Percentiles rank a stretch among this genome's conserved stretches.
Evolutionary conservation across 352 stramenopile species (phyloP).

Genomic region (Pythium pyrilobum): DNA sequence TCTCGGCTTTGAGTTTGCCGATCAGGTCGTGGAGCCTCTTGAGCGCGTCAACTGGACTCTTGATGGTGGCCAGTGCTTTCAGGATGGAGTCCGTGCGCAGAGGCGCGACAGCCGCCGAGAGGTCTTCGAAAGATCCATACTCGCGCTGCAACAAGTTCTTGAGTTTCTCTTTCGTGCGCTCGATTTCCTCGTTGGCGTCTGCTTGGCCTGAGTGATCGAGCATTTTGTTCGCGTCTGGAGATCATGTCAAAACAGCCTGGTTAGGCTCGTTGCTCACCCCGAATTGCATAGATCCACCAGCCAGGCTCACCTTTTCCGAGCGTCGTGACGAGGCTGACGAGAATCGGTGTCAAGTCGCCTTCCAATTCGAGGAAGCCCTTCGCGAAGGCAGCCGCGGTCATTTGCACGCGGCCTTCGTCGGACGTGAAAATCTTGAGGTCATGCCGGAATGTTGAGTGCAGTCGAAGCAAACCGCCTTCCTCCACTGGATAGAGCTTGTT

Average conservation of each 20-base stretch:
- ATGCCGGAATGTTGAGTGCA: slow-evolving; percentile 99
- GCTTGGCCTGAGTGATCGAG: slow-evolving; percentile 98
- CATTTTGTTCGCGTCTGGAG: slow-evolving; percentile 92
- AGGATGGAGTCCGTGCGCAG: slow-evolving; percentile 75
- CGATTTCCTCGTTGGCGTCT: slow-evolving; percentile 92
- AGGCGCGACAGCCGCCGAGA: slow-evolving; percentile 59
- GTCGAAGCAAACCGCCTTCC: slow-evolving; percentile 92
- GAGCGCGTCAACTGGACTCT: slow-evolving; percentile 78
- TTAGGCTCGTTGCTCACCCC: too few relatives aligned
- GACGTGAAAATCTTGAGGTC: slow-evolving; percentile 99
- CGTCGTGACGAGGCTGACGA: slow-evolving; percentile 94
- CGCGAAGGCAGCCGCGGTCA: slow-evolving; percentile 98
- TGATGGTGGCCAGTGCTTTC: slow-evolving; percentile 67
- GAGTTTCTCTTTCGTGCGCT: slow-evolving; percentile 80
- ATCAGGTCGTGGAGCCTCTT: slow-evolving; percentile 71
- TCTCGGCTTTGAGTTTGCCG: slow-evolving; percentile 67
- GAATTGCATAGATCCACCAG: too few relatives aligned
- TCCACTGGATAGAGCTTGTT: slow-evolving; percentile 87
- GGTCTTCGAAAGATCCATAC: slow-evolving; percentile 59
- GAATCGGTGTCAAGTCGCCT: slow-evolving; percentile 98
- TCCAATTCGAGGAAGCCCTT: slow-evolving; percentile 99
- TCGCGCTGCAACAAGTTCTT: slow-evolving; percentile 89
- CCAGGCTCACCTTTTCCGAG: slow-evolving; percentile 59
- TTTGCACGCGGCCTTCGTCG: slow-evolving; percentile 99
- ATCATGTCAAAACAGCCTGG: too few relatives aligned